phyloP scores from a whole-genome alignment of 208 protist genomes.

The Herpetomonas muscarum region DNA sequence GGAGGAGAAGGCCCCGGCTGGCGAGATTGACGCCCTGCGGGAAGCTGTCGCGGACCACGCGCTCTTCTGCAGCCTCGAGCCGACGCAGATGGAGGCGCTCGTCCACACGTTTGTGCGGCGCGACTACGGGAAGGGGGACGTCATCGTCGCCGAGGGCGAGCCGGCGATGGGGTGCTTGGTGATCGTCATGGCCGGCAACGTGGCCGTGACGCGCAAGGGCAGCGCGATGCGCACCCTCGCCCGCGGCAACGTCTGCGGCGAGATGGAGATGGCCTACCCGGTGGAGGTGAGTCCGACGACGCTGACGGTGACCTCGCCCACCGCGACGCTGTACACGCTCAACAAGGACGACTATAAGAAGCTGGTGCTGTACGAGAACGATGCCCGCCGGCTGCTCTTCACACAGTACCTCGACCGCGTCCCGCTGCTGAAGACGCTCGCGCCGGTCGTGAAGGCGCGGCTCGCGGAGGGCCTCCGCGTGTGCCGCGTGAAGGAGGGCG shows the following conservation, averaged over 20 bases:
- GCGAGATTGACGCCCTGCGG: constrained; percentile 49
- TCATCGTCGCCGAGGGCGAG: constrained; percentile 40
- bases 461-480: constrained; percentile 62
- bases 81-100: constrained; percentile 60
- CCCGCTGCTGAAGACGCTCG: constrained; percentile 36
- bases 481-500: constrained; percentile 34
- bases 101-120: constrained; percentile 44
- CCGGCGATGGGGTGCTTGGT: constrained; percentile 31
- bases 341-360: constrained; percentile 42
- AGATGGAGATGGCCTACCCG: constrained; percentile 53
- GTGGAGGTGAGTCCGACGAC: constrained; percentile 34
- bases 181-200: constrained; percentile 45
- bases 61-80: constrained; percentile 50
- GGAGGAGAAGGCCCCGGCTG: constrained; percentile 19
- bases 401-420: constrained; percentile 50
- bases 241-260: constrained; percentile 32
- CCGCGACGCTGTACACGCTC: constrained; percentile 45
- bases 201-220: constrained; percentile 34
- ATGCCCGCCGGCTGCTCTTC: constrained; percentile 40
- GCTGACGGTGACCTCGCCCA: constrained; percentile 25
- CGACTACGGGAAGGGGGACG: constrained; percentile 28
- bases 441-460: constrained; percentile 29
- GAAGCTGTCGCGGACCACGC: constrained; percentile 43
- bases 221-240: constrained; percentile 26
- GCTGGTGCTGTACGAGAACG: constrained; percentile 47